Conservation (phyloP, 73 alveolate genomes). For the Paramecium caudatum region DNA sequence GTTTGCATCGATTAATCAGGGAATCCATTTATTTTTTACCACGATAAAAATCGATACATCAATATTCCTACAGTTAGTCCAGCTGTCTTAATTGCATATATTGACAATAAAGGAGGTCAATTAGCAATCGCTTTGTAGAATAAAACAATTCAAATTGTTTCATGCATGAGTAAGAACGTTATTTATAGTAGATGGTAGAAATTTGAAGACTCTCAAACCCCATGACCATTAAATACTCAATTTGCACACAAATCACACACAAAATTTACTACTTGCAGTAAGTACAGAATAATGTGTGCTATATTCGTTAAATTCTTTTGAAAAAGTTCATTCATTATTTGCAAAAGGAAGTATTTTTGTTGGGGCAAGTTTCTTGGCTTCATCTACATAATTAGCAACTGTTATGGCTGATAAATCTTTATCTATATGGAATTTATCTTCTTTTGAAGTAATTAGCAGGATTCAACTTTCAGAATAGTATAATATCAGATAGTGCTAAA, state of each 20-base stretch:
- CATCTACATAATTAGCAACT: conserved; percentile 58
- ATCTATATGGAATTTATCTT: conserved; percentile 54
- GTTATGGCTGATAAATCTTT: conserved; percentile 46
- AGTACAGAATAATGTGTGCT: conserved; percentile 32
- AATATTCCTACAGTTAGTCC: conserved; percentile 22
- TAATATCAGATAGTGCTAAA: conserved; percentile 33
- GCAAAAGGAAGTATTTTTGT: conserved; percentile 47
- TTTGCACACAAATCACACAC: conserved; percentile 29
- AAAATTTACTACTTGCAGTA: neutral
- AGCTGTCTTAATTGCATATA: conserved; percentile 28
- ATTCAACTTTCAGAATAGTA: neutral
- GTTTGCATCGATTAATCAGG: conserved; percentile 65
- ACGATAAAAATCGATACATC: conserved; percentile 61
- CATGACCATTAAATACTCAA: conserved; percentile 39
- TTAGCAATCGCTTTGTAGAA: conserved; percentile 57
- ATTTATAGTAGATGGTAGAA: conserved; percentile 58
- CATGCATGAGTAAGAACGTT: conserved; percentile 27
- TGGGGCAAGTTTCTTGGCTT: conserved; percentile 36
- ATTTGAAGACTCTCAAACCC: conserved; percentile 25
- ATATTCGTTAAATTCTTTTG: conserved; percentile 20
- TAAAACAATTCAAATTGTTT: conserved; percentile 53
- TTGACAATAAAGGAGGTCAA: conserved; percentile 58
- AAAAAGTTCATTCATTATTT: conserved; percentile 60
- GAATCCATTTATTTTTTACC: conserved; percentile 67
- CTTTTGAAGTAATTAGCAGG: conserved; percentile 57